A percentile compares a stretch with the other conserved stretches of the same genome.
These are phyloP conservation scores for Melanogaster broomeanus DNA, from an alignment of 768 basidiomycete genomes.

Conservation along the genomic window DNA sequence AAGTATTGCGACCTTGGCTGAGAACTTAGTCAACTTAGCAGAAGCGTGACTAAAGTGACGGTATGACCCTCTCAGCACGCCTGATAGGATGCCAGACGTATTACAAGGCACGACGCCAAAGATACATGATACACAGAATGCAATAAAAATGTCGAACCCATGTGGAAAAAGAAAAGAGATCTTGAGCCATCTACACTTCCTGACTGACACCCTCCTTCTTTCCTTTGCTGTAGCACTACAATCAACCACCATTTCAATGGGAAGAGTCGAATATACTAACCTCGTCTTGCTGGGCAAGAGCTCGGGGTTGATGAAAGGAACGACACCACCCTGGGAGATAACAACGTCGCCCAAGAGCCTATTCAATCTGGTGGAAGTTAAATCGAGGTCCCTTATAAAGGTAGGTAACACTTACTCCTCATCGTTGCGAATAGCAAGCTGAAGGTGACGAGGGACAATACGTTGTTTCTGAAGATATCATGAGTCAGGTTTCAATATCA, in stretches of 20 bases:
- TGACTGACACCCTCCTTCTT: conserved; percentile 36
- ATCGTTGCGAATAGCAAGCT: conserved; percentile 90
- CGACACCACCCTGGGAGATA: conserved; percentile 90
- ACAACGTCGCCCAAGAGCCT: conserved; percentile 83
- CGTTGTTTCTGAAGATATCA: conserved; percentile 65
- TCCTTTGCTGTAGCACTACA: conserved; percentile 26
- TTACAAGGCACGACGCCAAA: conserved; percentile 14
- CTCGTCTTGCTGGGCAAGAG: conserved; percentile 33
- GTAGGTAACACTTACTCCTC: conserved; percentile 58
- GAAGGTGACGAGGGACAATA: conserved; percentile 92
- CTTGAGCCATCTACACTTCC: conserved; percentile 25
- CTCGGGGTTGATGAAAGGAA: conserved; percentile 62
- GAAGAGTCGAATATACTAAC: conserved; percentile 11
- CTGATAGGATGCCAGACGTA: conserved; percentile 6
- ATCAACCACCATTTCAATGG: conserved; percentile 3
- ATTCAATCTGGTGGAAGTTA: conserved; percentile 50
- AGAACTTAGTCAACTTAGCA: too few relatives aligned
- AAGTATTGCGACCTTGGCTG: too few relatives aligned
- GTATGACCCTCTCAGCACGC: too few relatives aligned
- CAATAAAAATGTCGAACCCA: conserved; percentile 29
- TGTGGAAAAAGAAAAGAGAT: conserved; percentile 14
- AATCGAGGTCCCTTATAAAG: background rate
- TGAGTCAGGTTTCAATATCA: background rate
- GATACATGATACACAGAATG: conserved; percentile 30
- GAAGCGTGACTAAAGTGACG: too few relatives aligned